Evolutionary conservation across 805 yeast genomes (phyloP).

Genomic region (Yarrowia keelungensis): DNA sequence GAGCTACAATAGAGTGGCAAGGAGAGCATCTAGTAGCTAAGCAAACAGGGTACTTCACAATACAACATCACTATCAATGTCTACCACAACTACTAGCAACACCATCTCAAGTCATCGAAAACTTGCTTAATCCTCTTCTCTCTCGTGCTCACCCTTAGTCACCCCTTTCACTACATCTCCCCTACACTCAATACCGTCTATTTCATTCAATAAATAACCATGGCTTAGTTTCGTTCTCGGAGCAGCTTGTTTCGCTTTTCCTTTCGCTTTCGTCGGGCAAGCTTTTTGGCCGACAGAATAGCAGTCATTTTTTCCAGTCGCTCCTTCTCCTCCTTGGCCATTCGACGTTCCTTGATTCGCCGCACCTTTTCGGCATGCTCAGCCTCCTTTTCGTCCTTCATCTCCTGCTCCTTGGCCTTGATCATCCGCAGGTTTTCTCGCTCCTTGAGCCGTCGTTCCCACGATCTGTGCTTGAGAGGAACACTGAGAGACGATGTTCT

Average conservation of each 20-base stretch:
- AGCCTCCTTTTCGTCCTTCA: conserved; percentile 79
- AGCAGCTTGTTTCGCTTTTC: conserved; percentile 95
- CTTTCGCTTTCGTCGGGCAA: conserved; percentile 85
- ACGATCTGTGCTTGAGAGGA: conserved; percentile 54
- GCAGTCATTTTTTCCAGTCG: conserved; percentile 81
- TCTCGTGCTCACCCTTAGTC: no score
- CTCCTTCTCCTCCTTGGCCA: conserved; percentile 85
- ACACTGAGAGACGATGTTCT: conserved; percentile 56
- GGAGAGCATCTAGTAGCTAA: no score
- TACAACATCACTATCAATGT: no score
- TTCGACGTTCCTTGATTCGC: conserved; percentile 68
- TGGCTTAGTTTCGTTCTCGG: conserved; percentile 71
- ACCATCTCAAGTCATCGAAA: no score
- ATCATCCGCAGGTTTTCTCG: conserved; percentile 68
- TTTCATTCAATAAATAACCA: conserved; percentile 11
- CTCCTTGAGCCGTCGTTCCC: conserved; percentile 72
- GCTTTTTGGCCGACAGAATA: conserved; percentile 90
- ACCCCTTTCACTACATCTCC: no score
- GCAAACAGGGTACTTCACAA: no score
- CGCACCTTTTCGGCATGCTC: conserved; percentile 57
- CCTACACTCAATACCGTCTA: not conserved
- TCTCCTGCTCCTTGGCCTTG: conserved; percentile 70
- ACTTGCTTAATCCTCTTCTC: no score
- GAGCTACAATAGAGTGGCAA: no score
- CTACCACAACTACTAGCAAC: no score